Evolutionary conservation across 768 basidiomycete species (phyloP).

Genomic region (Trametes punicea): DNA sequence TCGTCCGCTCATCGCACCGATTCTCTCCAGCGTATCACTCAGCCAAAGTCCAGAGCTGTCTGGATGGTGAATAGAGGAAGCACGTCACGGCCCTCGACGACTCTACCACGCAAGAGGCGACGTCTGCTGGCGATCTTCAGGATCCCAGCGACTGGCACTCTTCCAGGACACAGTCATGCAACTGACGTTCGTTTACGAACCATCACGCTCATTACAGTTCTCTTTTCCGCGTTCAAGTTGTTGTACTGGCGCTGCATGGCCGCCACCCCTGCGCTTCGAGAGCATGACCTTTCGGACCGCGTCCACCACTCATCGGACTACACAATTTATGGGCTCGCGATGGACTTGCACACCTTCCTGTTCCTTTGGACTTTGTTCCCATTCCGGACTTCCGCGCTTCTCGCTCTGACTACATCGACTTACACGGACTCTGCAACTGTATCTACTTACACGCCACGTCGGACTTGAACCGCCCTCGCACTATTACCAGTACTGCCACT

Average conservation of each 20-base stretch:
- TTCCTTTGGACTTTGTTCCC: conserved; percentile 3
- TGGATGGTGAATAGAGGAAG: conserved; percentile 24
- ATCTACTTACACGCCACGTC: conserved; percentile 13
- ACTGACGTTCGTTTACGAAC: conserved; percentile 25
- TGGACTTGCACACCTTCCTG: conserved; percentile 10
- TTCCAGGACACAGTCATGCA: conserved; percentile 13
- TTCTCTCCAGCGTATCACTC: conserved; percentile 25
- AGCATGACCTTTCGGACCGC: conserved; percentile 17
- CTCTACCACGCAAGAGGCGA: conserved; percentile 4
- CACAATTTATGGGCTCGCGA: conserved; percentile 8
- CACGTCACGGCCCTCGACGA: conserved; percentile 7
- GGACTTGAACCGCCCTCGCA: conserved; percentile 8
- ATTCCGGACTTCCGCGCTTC: conserved; percentile 6
- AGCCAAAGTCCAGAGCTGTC: conserved; percentile 29
- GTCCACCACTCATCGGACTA: conserved; percentile 13
- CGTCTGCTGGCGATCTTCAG: neutral
- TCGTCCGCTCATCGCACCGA: neutral
- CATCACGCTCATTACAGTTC: conserved; percentile 19
- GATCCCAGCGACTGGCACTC: neutral
- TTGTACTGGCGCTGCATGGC: conserved; percentile 17
- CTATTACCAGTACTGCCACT: conserved; percentile 3
- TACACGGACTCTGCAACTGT: conserved; percentile 11
- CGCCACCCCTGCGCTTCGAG: conserved; percentile 17
- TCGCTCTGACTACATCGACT: neutral
- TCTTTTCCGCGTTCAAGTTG: conserved; percentile 7